Conservation (phyloP, 768 basidiomycete genomes). For the Baorangia bicolor region DNA sequence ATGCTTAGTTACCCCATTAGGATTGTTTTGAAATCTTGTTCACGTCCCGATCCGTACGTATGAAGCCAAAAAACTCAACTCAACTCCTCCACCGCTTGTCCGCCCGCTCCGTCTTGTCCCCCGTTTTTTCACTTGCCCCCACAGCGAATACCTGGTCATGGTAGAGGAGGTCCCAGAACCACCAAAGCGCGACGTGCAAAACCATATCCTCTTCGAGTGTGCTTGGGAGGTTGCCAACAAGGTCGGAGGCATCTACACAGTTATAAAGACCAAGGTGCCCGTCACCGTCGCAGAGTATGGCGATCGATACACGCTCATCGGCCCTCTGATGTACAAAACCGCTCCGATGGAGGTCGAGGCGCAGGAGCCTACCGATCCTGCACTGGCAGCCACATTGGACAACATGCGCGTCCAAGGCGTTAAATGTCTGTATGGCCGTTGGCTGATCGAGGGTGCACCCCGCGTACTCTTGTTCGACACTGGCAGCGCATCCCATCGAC, state of each 20-base stretch:
- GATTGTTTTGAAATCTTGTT: conserved; percentile 11
- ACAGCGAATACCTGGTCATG: conserved; percentile 14
- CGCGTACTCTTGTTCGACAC: conserved; percentile 96
- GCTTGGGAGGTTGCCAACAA: conserved; percentile 99
- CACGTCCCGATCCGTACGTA: conserved; percentile 18
- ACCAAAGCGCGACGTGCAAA: conserved; percentile 67
- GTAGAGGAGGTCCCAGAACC: conserved; percentile 20
- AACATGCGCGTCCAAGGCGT: conserved; percentile 87
- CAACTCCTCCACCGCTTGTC: neutral
- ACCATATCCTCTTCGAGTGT: conserved; percentile 87
- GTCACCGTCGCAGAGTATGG: conserved; percentile 97
- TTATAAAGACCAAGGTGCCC: conserved; percentile 99
- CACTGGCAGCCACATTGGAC: conserved; percentile 73
- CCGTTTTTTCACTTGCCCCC: neutral
- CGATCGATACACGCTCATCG: conserved; percentile 93
- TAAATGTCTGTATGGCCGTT: conserved; percentile 92
- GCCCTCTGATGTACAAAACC: conserved; percentile 97
- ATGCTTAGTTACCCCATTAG: conserved; percentile 24
- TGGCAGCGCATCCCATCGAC: conserved; percentile 76
- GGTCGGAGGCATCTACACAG: conserved; percentile 98
- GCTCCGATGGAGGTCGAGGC: conserved; percentile 99
- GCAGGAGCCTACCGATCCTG: conserved; percentile 81
- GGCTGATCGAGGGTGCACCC: conserved; percentile 98
- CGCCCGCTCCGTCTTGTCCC: neutral
- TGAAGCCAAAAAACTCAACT: conserved; percentile 12